Percentiles rank a stretch among this genome's conserved stretches.
Evolutionary conservation across 441 rosid genomes (phyloP).

Genomic region (Brassica hybrid): DNA sequence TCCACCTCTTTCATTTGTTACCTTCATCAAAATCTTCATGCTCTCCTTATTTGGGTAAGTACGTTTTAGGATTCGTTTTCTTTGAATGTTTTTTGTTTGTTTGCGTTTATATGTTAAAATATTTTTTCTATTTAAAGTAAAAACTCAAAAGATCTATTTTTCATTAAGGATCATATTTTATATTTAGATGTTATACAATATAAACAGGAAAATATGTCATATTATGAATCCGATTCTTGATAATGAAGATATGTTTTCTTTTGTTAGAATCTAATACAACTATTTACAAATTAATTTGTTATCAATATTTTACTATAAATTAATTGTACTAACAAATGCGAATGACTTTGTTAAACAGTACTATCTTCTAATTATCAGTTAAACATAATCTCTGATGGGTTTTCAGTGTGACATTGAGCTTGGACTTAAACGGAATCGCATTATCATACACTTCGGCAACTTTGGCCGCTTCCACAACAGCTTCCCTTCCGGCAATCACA

Average conservation of each 20-base stretch:
- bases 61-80: background rate
- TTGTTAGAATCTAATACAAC: background rate
- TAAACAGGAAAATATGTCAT: background rate
- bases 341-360: constrained; percentile 26
- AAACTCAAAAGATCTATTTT: background rate
- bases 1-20: constrained; percentile 65
- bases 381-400: background rate
- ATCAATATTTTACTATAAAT: background rate
- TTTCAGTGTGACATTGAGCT: constrained; percentile 66
- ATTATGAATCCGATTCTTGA: background rate
- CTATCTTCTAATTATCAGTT: background rate
- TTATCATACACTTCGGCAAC: constrained; percentile 78
- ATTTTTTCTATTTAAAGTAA: background rate
- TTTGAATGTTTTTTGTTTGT: background rate
- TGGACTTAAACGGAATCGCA: constrained; percentile 72
- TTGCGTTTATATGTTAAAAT: background rate
- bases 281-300: background rate
- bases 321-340: background rate
- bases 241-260: background rate
- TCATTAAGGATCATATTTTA: background rate
- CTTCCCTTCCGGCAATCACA: constrained; percentile 84
- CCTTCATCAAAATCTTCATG: constrained; percentile 79
- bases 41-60: constrained; percentile 74
- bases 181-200: background rate
- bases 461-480: constrained; percentile 77